A percentile compares a stretch with the other conserved stretches of the same genome.
phyloP scores from a whole-genome alignment of 2,329 filamentous ascomycete species.

The Hysterium pulicare region DNA sequence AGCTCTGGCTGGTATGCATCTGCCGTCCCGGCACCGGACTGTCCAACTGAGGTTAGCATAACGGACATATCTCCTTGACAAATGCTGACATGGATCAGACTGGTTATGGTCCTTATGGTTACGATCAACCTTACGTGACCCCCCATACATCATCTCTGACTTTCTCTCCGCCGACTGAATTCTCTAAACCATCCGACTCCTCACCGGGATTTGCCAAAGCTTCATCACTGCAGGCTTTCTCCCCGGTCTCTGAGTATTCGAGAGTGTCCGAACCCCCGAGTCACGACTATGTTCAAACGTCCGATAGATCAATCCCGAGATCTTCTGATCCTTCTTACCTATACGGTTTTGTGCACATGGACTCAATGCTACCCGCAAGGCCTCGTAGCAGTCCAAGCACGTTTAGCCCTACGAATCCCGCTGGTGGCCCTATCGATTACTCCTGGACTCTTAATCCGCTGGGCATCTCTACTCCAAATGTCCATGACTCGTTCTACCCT shows the following conservation, averaged over 20 bases:
- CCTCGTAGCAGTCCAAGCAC: slow-evolving; percentile 45
- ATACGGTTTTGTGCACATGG: slow-evolving; percentile 14
- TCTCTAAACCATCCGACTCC: slow-evolving; percentile 21
- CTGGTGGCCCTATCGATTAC: slow-evolving; percentile 17
- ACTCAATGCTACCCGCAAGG: slow-evolving; percentile 25
- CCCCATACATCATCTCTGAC: slow-evolving; percentile 27
- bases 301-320: slow-evolving; percentile 18
- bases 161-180: slow-evolving; percentile 20
- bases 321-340: slow-evolving; percentile 10
- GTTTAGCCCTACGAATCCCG: slow-evolving; percentile 34
- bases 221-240: slow-evolving; percentile 22
- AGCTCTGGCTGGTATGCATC: slow-evolving; percentile 30
- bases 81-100: slow-evolving; percentile 11
- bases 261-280: slow-evolving; percentile 21
- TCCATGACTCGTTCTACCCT: slow-evolving; percentile 26
- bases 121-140: slow-evolving; percentile 30
- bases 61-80: slow-evolving; percentile 6
- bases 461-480: slow-evolving; percentile 33
- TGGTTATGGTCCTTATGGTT: slow-evolving; percentile 23
- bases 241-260: slow-evolving; percentile 30
- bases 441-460: slow-evolving; percentile 40
- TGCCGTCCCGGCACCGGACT: slow-evolving; percentile 26
- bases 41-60: slow-evolving; percentile 23
- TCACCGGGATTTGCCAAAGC: slow-evolving; percentile 17
- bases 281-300: slow-evolving; percentile 14